A percentile compares a stretch with the other conserved stretches of the same genome.
These are phyloP conservation scores for Diaporthe humulicola DNA, from an alignment of 2,329 filamentous ascomycete genomes.

Conservation along the genomic window DNA sequence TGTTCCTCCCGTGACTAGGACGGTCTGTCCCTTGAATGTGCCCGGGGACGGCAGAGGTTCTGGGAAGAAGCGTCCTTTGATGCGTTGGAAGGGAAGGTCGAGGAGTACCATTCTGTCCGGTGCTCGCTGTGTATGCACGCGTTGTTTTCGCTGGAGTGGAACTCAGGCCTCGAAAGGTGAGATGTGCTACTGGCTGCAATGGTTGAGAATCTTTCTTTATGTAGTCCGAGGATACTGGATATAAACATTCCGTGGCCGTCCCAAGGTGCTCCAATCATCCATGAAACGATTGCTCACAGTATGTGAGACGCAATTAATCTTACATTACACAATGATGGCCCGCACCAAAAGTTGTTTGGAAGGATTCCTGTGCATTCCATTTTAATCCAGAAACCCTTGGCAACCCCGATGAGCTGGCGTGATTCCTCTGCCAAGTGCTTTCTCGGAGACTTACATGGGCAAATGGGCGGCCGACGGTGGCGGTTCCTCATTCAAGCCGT, in stretches of 20 bases:
- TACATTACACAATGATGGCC: no score
- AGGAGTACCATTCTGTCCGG: background rate
- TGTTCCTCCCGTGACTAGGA: background rate
- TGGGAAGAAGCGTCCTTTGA: background rate
- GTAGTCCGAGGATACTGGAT: no score
- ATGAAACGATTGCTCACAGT: no score
- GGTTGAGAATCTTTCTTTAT: background rate
- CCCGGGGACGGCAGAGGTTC: background rate
- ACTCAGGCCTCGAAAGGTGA: background rate
- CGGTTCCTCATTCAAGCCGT: background rate
- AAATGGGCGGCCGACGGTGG: background rate
- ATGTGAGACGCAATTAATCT: no score
- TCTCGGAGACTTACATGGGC: conserved; percentile 20
- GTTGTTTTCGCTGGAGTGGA: background rate
- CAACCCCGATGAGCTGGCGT: background rate
- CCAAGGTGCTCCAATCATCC: no score
- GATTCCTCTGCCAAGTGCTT: background rate
- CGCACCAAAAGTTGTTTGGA: background rate
- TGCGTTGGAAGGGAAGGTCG: background rate
- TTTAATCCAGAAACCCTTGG: background rate
- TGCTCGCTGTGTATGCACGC: background rate
- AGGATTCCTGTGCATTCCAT: background rate
- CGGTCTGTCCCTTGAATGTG: background rate
- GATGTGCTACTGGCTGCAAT: background rate
- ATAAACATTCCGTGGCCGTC: no score